phyloP scores from a whole-genome alignment of 1,284 basidiomycete genomes.

The Melanopsichium pennsylvanicum region DNA sequence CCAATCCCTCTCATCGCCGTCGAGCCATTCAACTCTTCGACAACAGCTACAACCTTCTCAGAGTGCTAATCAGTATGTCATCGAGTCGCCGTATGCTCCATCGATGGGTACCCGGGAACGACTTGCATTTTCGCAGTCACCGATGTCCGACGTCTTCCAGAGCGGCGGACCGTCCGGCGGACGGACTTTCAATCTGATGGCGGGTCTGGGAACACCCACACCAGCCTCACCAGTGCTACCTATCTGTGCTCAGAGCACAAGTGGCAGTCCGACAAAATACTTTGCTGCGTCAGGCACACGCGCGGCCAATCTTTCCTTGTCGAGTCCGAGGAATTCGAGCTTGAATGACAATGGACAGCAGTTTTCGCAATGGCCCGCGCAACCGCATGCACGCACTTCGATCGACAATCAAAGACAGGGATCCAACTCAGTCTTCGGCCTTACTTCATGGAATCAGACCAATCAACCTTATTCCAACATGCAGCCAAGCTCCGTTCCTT shows the following conservation, averaged over 20 bases:
- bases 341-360: constrained; percentile 3
- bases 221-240: constrained; percentile 15
- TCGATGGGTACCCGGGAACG: constrained; percentile 22
- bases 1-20: constrained; percentile 2
- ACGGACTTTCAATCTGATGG: constrained; percentile 35
- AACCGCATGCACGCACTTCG: background rate
- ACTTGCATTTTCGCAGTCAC: constrained; percentile 33
- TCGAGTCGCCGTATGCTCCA: constrained; percentile 24
- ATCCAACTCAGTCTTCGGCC: constrained; percentile 3
- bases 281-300: background rate
- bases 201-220: constrained; percentile 29
- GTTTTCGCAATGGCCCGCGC: constrained; percentile 3
- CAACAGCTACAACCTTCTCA: constrained; percentile 11
- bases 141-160: constrained; percentile 27
- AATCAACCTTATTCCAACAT: constrained; percentile 21
- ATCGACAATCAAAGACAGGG: background rate
- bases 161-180: constrained; percentile 17
- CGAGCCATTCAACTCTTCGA: constrained; percentile 8
- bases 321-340: background rate
- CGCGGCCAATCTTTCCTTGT: background rate
- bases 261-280: background rate
- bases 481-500: constrained; percentile 5
- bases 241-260: constrained; percentile 7
- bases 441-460: constrained; percentile 16
- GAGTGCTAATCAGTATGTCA: constrained; percentile 2